Conservation (phyloP, 768 basidiomycete genomes). For the Leccinellum albellum region DNA sequence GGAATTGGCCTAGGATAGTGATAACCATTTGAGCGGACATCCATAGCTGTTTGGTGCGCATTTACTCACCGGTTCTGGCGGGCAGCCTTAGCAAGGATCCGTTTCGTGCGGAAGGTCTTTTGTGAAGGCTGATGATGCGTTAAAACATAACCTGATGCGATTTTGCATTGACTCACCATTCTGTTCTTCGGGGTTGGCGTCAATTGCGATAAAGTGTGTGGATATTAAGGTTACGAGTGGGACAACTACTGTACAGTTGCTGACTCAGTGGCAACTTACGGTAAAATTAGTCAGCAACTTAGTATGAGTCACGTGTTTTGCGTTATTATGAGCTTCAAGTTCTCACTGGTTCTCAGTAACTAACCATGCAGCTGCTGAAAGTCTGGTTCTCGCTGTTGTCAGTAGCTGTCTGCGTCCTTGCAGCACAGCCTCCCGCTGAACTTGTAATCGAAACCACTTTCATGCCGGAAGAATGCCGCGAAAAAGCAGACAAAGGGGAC, state of each 20-base stretch:
- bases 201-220: slow-evolving; percentile 16
- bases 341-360: not conserved
- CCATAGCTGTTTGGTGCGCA: not conserved
- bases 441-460: slow-evolving; percentile 62
- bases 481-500: slow-evolving; percentile 59
- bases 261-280: slow-evolving; percentile 28
- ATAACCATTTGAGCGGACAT: not conserved
- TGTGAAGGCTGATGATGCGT: slow-evolving; percentile 77
- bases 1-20: slow-evolving; percentile 75
- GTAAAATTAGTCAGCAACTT: not conserved
- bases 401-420: slow-evolving; percentile 45
- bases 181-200: slow-evolving; percentile 36
- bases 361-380: slow-evolving; percentile 50
- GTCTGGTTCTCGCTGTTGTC: slow-evolving; percentile 45
- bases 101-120: slow-evolving; percentile 97
- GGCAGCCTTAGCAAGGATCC: slow-evolving; percentile 91
- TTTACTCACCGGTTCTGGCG: slow-evolving; percentile 87
- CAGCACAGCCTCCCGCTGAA: slow-evolving; percentile 47
- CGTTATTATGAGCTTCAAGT: not conserved
- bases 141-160: not conserved
- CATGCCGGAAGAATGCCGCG: slow-evolving; percentile 52
- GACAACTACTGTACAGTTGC: slow-evolving; percentile 40
- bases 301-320: not conserved
- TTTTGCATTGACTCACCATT: slow-evolving; percentile 42
- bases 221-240: slow-evolving; percentile 34